Evolutionary conservation across 495 filamentous ascomycete genomes (phyloP), one percentile per base, ranked within the genome.

Genomic region (Lepraria neglecta): DNA sequence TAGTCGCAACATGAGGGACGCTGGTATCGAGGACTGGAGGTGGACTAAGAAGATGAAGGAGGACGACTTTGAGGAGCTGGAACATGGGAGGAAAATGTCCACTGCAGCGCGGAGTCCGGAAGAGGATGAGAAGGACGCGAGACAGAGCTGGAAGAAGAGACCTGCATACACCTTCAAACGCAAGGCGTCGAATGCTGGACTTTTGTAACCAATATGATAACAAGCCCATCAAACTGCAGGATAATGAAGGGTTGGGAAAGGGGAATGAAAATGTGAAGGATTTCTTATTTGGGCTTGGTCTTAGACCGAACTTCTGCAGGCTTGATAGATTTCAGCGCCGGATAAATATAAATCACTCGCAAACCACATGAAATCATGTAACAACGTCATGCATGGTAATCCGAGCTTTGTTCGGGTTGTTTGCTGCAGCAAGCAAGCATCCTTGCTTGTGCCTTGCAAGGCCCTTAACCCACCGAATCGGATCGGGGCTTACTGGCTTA

Each of bases 21-120:
- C 59, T 35, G 59, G 52, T 0, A 69, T 69, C 24, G 67, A 66
- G 12, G 67, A 69, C 58, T 69, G 67, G 67, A 48, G 67, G n/a
- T 69, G 67, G 67, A 67, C 61, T 3, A 69, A 69, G 59, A 69
- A 69, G 59, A 56, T 69, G 61, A 54, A 69, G 28, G 46, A 56
- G 19, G 67, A 65, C 35, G 59, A 64, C 10, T 59, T 63, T 9
- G 31, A 64, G 54, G 64, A 69, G 38, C 17, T 67, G 55, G 67
- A 69, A 56, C 40, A 56, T 7, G 67, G 67, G 15, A 60, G 62
- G 50, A 52, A 60, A 46, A 53, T 62, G 62, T 65, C 62, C 46
- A 67, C 43, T 53, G 67, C 67, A 10, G 64, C 57, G 24, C 45
- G 56, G 15, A 62, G 58, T 24, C 67, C 67, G 9, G 64, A 69